Evolutionary conservation across 2,329 filamentous ascomycete species (phyloP).

Genomic region (Aspergillus calidoustus): DNA sequence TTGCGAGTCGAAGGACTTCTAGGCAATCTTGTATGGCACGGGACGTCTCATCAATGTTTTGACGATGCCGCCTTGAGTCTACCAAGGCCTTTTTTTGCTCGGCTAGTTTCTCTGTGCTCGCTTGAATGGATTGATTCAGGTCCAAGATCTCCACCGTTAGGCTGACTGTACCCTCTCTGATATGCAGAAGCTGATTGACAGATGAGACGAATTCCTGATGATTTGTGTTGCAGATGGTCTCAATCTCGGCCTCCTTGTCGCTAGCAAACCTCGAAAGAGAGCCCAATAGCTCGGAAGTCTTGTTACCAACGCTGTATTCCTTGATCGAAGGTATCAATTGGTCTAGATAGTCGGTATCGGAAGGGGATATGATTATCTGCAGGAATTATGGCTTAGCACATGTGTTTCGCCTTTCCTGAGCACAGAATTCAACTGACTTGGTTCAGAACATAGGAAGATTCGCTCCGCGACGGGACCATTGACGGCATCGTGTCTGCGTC

Average conservation of each 20-base stretch:
- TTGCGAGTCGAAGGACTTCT: conserved; percentile 88
- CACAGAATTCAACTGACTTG: conserved; percentile 34
- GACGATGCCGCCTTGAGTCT: conserved; percentile 85
- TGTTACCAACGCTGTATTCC: conserved; percentile 79
- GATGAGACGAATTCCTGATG: conserved; percentile 96
- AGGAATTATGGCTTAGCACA: conserved; percentile 16
- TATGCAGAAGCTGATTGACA: conserved; percentile 89
- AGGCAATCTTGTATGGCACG: conserved; percentile 88
- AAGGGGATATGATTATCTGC: conserved; percentile 89
- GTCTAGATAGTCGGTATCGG: conserved; percentile 92
- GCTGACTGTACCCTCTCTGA: conserved; percentile 86
- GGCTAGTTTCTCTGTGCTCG: conserved; percentile 90
- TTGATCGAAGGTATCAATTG: conserved; percentile 93
- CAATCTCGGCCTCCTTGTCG: conserved; percentile 88
- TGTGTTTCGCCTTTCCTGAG: background rate
- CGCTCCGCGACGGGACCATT: conserved; percentile 37
- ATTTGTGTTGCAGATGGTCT: conserved; percentile 90
- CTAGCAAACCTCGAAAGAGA: conserved; percentile 80
- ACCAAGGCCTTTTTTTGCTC: conserved; percentile 94
- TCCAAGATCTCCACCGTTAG: conserved; percentile 90
- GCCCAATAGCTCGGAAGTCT: conserved; percentile 74
- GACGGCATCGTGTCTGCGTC: conserved; percentile 38
- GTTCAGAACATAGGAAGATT: conserved; percentile 45
- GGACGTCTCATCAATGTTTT: conserved; percentile 93
- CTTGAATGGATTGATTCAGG: conserved; percentile 92